Conservation (phyloP, 2,329 filamentous ascomycete genomes). For the Chaetomiaceae sp. region DNA sequence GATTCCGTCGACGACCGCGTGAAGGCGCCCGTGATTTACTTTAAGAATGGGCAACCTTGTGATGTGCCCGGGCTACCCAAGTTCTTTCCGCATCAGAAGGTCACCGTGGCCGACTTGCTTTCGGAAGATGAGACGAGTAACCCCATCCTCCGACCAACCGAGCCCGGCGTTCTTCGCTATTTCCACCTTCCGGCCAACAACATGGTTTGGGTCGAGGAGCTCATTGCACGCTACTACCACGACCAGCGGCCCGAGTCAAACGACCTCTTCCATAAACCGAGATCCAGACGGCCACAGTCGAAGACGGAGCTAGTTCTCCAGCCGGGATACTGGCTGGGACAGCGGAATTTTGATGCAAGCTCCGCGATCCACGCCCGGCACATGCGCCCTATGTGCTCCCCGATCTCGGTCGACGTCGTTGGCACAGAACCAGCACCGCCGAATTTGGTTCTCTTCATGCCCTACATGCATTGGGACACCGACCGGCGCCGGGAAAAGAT, state of each 20-base stretch:
- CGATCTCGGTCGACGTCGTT: constrained; percentile 23
- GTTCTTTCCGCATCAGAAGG: constrained; percentile 17
- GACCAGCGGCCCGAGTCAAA: constrained; percentile 13
- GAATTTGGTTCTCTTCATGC: constrained; percentile 29
- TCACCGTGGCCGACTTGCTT: constrained; percentile 16
- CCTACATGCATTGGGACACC: constrained; percentile 36
- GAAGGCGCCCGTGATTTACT: constrained; percentile 17
- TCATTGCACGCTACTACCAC: constrained; percentile 21
- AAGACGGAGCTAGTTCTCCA: constrained; percentile 17
- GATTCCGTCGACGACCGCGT: constrained; percentile 14
- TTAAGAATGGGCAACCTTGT: constrained; percentile 13
- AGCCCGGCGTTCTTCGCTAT: constrained; percentile 14
- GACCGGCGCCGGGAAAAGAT: constrained; percentile 29
- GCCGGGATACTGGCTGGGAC: constrained; percentile 30
- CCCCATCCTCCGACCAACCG: constrained; percentile 15
- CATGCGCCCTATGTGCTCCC: constrained; percentile 31
- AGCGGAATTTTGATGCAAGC: constrained; percentile 25
- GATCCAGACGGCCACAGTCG: constrained; percentile 1
- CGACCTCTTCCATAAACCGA: not conserved
- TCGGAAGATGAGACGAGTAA: constrained; percentile 15
- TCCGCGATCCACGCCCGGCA: constrained; percentile 31
- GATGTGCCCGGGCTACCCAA: constrained; percentile 10
- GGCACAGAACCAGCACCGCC: constrained; percentile 12
- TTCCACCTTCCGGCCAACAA: constrained; percentile 24
- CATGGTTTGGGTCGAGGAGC: constrained; percentile 21